Conservation (phyloP, 1,139 yeast species). For the Debaryomycetaceae sp. region DNA sequence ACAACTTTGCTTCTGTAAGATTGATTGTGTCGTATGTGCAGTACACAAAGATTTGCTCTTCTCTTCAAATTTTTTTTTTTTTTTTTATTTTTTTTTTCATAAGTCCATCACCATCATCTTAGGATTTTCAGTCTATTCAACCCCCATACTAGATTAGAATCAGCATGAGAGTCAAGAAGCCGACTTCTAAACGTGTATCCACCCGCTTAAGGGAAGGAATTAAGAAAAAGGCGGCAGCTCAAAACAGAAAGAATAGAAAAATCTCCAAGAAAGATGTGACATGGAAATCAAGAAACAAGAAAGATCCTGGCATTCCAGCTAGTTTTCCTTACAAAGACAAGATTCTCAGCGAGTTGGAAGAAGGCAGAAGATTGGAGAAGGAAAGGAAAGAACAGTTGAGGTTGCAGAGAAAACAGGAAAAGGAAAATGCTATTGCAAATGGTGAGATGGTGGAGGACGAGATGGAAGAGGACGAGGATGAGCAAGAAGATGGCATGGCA, state of each 20-base stretch:
- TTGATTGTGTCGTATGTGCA: not conserved
- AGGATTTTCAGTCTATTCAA: too few relatives aligned
- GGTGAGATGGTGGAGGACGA: conserved; percentile 40
- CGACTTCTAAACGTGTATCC: conserved; percentile 78
- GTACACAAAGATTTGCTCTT: not conserved
- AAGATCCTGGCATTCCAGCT: conserved; percentile 93
- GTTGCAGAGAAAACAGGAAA: conserved; percentile 44
- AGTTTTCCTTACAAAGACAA: conserved; percentile 91
- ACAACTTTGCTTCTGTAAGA: too few relatives aligned
- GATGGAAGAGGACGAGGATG: conserved; percentile 40
- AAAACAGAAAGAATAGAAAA: conserved; percentile 81
- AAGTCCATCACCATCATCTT: too few relatives aligned
- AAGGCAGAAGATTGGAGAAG: conserved; percentile 55
- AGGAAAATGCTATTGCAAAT: conserved; percentile 44
- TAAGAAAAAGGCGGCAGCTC: conserved; percentile 92
- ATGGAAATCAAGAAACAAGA: conserved; percentile 81
- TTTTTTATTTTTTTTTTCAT: not conserved
- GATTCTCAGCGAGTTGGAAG: conserved; percentile 79
- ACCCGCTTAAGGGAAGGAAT: conserved; percentile 96
- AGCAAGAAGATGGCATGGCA: conserved; percentile 55
- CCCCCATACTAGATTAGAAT: too few relatives aligned
- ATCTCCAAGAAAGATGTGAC: conserved; percentile 82
- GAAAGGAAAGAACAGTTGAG: conserved; percentile 57
- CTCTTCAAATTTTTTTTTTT: not conserved
- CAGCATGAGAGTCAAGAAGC: conserved; percentile 54